Percentiles rank a stretch among this genome's conserved stretches.
phyloP scores from a whole-genome alignment of 1,139 yeast genomes.

The Kluyveromyces marxianus region DNA sequence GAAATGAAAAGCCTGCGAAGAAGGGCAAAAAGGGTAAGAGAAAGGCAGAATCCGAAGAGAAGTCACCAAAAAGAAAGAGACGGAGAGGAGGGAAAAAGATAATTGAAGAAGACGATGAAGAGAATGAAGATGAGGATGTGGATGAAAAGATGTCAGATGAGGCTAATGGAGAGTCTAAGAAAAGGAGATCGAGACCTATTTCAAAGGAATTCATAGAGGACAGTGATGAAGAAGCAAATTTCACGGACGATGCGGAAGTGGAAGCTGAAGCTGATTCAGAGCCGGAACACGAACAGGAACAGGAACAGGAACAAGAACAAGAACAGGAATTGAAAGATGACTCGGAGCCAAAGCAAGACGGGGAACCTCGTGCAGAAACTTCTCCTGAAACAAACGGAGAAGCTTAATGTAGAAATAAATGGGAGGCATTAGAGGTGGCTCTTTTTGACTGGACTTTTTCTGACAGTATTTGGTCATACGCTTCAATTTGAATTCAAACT shows the following conservation, averaged over 20 bases:
- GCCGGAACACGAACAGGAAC: not conserved
- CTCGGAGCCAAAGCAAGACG: not conserved
- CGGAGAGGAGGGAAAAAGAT: slow-evolving; percentile 13
- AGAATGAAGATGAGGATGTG: slow-evolving; percentile 12
- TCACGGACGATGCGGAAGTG: slow-evolving; percentile 3
- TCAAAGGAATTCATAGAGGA: slow-evolving; percentile 42
- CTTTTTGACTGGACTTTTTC: too few relatives aligned
- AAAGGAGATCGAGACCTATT: slow-evolving; percentile 17
- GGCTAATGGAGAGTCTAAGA: slow-evolving; percentile 16
- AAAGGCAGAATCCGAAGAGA: slow-evolving; percentile 6
- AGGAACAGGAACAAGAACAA: not conserved
- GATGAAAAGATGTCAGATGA: slow-evolving; percentile 21
- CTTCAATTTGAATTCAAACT: too few relatives aligned
- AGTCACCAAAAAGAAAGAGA: slow-evolving; percentile 18
- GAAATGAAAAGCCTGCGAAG: slow-evolving; percentile 14
- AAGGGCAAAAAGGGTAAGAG: slow-evolving; percentile 19
- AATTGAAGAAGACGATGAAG: slow-evolving; percentile 12
- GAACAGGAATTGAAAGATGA: not conserved
- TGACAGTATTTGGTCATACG: too few relatives aligned
- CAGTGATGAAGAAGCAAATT: slow-evolving; percentile 42
- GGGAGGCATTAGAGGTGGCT: too few relatives aligned
- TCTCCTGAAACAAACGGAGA: too few relatives aligned
- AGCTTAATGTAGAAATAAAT: too few relatives aligned
- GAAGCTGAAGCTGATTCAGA: not conserved
- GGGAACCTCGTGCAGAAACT: too few relatives aligned